Conservation (phyloP, 1,284 basidiomycete genomes). For the Trichosporon faecale region DNA sequence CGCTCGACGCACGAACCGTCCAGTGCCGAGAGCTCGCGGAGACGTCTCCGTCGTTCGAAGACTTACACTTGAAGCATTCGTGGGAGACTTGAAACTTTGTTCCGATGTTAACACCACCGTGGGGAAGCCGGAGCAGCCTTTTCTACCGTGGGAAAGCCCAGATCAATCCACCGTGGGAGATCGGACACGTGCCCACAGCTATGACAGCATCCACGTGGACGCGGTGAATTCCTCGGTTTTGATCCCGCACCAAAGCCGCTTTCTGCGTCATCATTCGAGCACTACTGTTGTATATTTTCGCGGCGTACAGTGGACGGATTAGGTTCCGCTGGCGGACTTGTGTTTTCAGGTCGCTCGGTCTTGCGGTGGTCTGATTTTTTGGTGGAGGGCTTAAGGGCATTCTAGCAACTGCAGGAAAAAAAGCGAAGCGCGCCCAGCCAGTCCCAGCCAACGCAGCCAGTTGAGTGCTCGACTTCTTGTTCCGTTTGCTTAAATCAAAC, state of each 20-base stretch:
- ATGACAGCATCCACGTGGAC: not conserved
- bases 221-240: not conserved
- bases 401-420: constrained; percentile 10
- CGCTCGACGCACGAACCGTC: not conserved
- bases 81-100: not conserved
- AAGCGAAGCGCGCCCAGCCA: constrained; percentile 10
- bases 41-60: not conserved
- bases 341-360: not conserved
- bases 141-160: not conserved
- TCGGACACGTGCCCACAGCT: not conserved
- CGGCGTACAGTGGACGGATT: not conserved
- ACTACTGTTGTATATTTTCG: constrained; percentile 3
- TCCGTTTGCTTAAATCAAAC: constrained; percentile 10
- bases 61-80: not conserved
- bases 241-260: not conserved
- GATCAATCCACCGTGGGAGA: not conserved
- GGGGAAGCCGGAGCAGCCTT: not conserved
- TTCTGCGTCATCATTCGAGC: not conserved
- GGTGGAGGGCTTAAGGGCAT: constrained; percentile 9
- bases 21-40: too few species aligned
- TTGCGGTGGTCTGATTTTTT: constrained; percentile 7
- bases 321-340: not conserved
- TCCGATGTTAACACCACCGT: too few species aligned
- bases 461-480: not conserved
- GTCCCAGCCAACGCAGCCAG: not conserved